Evolutionary conservation across 2,329 filamentous ascomycete species (phyloP).

Genomic region (Talaromyces sp.): DNA sequence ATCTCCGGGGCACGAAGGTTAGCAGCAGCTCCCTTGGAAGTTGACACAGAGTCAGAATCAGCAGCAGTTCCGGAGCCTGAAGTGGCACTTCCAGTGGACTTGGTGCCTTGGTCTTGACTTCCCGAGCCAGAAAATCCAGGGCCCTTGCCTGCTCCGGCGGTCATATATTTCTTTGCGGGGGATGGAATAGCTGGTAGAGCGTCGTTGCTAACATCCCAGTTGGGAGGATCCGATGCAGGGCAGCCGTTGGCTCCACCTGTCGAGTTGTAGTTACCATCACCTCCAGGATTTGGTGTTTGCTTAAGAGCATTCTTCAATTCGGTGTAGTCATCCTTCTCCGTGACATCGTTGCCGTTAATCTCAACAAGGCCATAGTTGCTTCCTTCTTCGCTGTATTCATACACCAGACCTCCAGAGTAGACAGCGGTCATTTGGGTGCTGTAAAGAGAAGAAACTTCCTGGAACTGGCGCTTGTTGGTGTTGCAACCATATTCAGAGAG

Average conservation of each 20-base stretch:
- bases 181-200: slow-evolving; percentile 56
- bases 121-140: slow-evolving; percentile 55
- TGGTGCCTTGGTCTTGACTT: slow-evolving; percentile 54
- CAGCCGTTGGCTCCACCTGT: slow-evolving; percentile 53
- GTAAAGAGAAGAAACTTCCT: slow-evolving; percentile 78
- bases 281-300: slow-evolving; percentile 50
- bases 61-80: slow-evolving; percentile 48
- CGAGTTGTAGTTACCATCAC: slow-evolving; percentile 59
- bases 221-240: slow-evolving; percentile 49
- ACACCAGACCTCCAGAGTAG: slow-evolving; percentile 94
- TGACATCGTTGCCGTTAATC: slow-evolving; percentile 55
- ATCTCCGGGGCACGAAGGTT: slow-evolving; percentile 45
- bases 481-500: slow-evolving; percentile 93
- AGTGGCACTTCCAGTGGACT: slow-evolving; percentile 47
- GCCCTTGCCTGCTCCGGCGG: slow-evolving; percentile 55
- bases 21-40: slow-evolving; percentile 42
- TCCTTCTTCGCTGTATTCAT: slow-evolving; percentile 87
- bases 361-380: slow-evolving; percentile 78
- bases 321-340: slow-evolving; percentile 61
- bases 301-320: slow-evolving; percentile 51
- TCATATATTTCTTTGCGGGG: slow-evolving; percentile 55
- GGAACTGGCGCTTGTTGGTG: slow-evolving; percentile 75
- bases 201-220: slow-evolving; percentile 56
- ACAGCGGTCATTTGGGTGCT: slow-evolving; percentile 75
- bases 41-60: slow-evolving; percentile 24